These are phyloP conservation scores for Torulaspora globosa DNA, from an alignment of 1,139 yeast species.

Conservation along the genomic window DNA sequence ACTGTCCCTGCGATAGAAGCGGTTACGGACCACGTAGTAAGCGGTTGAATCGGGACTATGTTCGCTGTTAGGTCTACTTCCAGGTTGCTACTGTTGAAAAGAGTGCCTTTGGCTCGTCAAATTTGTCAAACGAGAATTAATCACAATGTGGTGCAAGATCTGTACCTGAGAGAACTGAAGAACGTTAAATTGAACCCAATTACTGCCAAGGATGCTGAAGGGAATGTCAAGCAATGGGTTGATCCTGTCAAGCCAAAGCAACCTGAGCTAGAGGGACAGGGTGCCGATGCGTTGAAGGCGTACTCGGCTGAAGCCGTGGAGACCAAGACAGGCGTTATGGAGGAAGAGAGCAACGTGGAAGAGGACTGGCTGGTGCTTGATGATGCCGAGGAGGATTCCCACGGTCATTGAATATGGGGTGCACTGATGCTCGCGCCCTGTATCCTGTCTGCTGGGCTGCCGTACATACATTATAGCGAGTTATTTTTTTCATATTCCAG, in stretches of 20 bases:
- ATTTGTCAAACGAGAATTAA: conserved; percentile 18
- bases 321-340: conserved; percentile 44
- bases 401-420: too few species aligned
- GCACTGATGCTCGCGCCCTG: background rate
- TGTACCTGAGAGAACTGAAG: conserved; percentile 82
- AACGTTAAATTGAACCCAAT: conserved; percentile 80
- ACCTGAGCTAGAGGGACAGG: conserved; percentile 61
- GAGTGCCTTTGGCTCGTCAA: conserved; percentile 12
- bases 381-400: conserved; percentile 60
- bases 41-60: background rate
- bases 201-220: conserved; percentile 69
- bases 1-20: too few species aligned
- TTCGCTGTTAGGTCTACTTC: conserved; percentile 8
- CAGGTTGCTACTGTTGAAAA: conserved; percentile 1
- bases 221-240: conserved; percentile 76
- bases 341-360: conserved; percentile 37
- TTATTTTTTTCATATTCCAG: conserved; percentile 8
- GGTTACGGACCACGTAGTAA: too few species aligned
- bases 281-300: conserved; percentile 60
- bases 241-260: conserved; percentile 69
- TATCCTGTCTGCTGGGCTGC: too few species aligned
- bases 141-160: conserved; percentile 66
- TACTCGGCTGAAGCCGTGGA: conserved; percentile 78
- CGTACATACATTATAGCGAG: conserved; percentile 9
- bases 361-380: conserved; percentile 85